Conservation (phyloP, 78 protist genomes). For the Bodo saltans region DNA sequence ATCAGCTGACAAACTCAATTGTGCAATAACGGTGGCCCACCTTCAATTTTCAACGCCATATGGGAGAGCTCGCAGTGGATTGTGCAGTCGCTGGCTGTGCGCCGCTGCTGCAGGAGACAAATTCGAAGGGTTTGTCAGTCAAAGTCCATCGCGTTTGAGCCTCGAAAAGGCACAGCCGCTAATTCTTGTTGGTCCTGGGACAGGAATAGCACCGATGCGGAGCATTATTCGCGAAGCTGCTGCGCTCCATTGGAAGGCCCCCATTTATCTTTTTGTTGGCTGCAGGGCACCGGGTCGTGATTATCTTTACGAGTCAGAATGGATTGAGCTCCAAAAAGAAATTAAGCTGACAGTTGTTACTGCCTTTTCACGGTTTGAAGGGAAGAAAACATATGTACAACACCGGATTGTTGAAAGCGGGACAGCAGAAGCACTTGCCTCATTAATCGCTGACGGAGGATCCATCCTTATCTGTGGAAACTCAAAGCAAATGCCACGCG, state of each 20-base stretch:
- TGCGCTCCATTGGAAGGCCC: background rate
- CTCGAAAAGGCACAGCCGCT: conserved; percentile 50
- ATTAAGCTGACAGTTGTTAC: background rate
- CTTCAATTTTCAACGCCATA: conserved; percentile 50
- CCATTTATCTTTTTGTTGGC: too few species aligned
- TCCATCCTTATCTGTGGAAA: background rate
- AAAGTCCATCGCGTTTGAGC: conserved; percentile 51
- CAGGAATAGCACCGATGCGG: conserved; percentile 92
- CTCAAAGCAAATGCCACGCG: background rate
- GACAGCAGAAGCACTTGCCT: background rate
- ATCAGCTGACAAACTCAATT: conserved; percentile 19
- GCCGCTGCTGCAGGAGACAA: conserved; percentile 10
- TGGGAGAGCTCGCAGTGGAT: conserved; percentile 54
- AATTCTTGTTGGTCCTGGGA: conserved; percentile 90
- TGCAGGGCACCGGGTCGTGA: too few species aligned
- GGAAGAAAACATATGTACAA: background rate
- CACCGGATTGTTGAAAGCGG: background rate
- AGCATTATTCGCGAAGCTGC: background rate
- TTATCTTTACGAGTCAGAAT: background rate
- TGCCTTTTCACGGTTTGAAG: background rate
- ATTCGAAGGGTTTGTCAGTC: conserved; percentile 38
- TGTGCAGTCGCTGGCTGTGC: conserved; percentile 64
- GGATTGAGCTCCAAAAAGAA: background rate
- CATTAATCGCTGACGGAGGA: background rate
- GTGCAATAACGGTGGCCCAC: conserved; percentile 63